Evolutionary conservation across 2,329 filamentous ascomycete species (phyloP), one percentile per base, ranked within the genome.

Genomic region (Grosmannia clavigera): DNA sequence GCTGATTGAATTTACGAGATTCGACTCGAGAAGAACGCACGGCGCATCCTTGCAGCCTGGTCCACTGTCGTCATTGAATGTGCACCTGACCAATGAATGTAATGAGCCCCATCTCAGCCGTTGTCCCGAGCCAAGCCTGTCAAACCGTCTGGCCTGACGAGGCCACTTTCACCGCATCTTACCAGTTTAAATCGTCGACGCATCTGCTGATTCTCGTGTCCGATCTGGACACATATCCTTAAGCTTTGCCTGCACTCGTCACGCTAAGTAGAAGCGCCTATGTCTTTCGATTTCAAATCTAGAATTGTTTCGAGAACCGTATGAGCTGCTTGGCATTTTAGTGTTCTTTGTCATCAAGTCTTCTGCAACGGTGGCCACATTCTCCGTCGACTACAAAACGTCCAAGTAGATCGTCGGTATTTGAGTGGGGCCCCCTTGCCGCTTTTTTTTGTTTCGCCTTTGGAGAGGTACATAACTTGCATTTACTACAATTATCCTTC

Each of bases 301-400:
- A 46, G 10, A 46, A 46, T 9, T 12, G 40, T 43, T 43, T 16
- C 40, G 43, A 46, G 19, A 22, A 46, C 43, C 43, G 43, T 16
- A 40, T 40, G 38, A 40, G 38, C 38, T 35, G 14, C 19, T 19
- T n/a, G 43, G 16, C 43, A 3, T 19, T 46, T 19, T 46, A 46
- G 43, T n/a, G 19, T n/a, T 46, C 43, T 46, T 46, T 46, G 43
- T 46, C 43, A n/a, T n/a, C 19, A 7, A n/a, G 19, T 5, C 40
- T 56, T 35, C 33, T 56, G 55, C 55, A 29, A 56, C 55, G 16
- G 55, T 56, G 55, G 55, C 55, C 55, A 56, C 55, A 14, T 40
- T 7, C 12, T n/a, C 12, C 9, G 29, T n/a, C 3, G 6, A 4
- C 16, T 3, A 22, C 31, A 38, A 55, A 38, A 53, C 51, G 14